Conservation (phyloP, 805 yeast species). For the Candida silvicultrix region DNA sequence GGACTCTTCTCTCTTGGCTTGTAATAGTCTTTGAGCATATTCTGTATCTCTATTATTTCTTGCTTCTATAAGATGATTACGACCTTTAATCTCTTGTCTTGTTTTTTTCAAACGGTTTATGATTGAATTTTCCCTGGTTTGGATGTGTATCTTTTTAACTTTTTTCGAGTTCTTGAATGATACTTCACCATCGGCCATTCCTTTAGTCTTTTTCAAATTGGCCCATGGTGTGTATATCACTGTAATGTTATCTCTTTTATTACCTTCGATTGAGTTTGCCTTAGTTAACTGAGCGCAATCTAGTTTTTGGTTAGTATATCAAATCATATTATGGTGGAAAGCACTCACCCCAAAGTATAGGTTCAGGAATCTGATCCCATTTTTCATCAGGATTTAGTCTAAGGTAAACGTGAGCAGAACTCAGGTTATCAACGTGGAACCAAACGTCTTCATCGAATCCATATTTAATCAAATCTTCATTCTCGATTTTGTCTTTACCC, state of each 20-base stretch:
- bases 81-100: conserved; percentile 40
- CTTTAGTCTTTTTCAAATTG: conserved; percentile 58
- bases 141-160: conserved; percentile 48
- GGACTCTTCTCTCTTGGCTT: conserved; percentile 18
- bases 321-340: background rate
- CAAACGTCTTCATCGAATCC: conserved; percentile 65
- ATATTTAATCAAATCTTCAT: conserved; percentile 51
- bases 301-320: background rate
- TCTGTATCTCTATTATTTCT: conserved; percentile 35
- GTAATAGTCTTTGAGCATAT: conserved; percentile 13
- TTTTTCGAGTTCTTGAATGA: conserved; percentile 55
- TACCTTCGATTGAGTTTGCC: conserved; percentile 72
- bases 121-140: conserved; percentile 49
- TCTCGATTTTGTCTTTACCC: conserved; percentile 75
- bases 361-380: conserved; percentile 45
- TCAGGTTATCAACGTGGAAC: conserved; percentile 76
- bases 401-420: conserved; percentile 74
- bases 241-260: conserved; percentile 59
- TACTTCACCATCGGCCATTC: conserved; percentile 77
- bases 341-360: conserved; percentile 36
- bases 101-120: conserved; percentile 63
- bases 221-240: conserved; percentile 71
- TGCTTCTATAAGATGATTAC: conserved; percentile 26
- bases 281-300: conserved; percentile 70
- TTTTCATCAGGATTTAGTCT: conserved; percentile 42